phyloP scores from a whole-genome alignment of 2,329 filamentous ascomycete genomes.

The Trichoderma oligosporum region DNA sequence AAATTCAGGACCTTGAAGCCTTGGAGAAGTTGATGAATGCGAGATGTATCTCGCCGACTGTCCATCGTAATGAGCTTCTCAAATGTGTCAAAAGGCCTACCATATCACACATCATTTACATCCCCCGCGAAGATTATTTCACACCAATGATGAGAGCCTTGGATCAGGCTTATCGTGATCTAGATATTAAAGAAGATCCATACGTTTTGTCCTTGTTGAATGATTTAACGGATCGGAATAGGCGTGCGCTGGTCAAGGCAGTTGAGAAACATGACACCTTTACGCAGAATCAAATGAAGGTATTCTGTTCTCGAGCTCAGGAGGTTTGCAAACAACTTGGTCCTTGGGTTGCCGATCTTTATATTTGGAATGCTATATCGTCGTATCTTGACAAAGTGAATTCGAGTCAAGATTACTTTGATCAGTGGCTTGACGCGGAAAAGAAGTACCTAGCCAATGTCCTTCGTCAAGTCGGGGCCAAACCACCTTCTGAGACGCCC shows the following conservation, averaged over 20 bases:
- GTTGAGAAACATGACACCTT: slow-evolving; percentile 48
- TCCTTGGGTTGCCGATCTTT: slow-evolving; percentile 65
- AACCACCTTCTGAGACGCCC: slow-evolving; percentile 19
- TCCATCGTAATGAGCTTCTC: slow-evolving; percentile 67
- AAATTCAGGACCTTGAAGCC: slow-evolving; percentile 49
- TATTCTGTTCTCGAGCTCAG: slow-evolving; percentile 47
- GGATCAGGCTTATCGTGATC: slow-evolving; percentile 33
- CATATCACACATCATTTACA: slow-evolving; percentile 41
- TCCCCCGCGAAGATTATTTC: slow-evolving; percentile 6
- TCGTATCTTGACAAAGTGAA: slow-evolving; percentile 30
- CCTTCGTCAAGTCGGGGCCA: slow-evolving; percentile 37
- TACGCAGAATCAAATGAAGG: slow-evolving; percentile 52
- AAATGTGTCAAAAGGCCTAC: slow-evolving; percentile 63
- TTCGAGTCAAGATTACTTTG: slow-evolving; percentile 28
- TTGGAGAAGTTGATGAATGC: slow-evolving; percentile 71
- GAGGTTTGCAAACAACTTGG: slow-evolving; percentile 59
- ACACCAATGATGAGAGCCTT: slow-evolving; percentile 45
- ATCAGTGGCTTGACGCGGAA: slow-evolving; percentile 47
- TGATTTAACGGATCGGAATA: slow-evolving; percentile 41
- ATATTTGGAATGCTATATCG: slow-evolving; percentile 50
- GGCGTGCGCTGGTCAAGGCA: slow-evolving; percentile 36
- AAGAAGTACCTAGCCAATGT: slow-evolving; percentile 52
- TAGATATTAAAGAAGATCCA: slow-evolving; percentile 61
- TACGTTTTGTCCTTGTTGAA: slow-evolving; percentile 47
- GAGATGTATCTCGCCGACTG: slow-evolving; percentile 63